Conservation (phyloP, 306 rosid species). For the Fagus crenata region DNA sequence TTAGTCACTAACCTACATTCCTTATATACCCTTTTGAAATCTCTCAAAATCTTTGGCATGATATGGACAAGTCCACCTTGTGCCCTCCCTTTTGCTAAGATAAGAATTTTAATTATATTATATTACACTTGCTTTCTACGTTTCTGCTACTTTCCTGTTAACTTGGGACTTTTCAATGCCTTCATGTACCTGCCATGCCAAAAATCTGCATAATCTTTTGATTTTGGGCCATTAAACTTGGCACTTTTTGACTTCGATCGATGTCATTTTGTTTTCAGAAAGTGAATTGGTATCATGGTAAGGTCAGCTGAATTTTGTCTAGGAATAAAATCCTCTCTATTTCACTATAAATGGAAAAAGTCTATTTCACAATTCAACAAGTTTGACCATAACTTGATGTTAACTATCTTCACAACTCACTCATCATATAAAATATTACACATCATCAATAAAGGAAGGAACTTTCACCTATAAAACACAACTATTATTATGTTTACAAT, state of each 20-base stretch:
- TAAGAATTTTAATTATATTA: neutral
- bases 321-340: too few relatives aligned
- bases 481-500: too few relatives aligned
- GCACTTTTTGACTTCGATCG: neutral
- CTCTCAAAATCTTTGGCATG: conserved; percentile 7
- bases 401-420: too few relatives aligned
- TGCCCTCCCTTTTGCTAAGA: neutral
- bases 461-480: too few relatives aligned
- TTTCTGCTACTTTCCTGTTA: neutral
- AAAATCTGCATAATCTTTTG: neutral
- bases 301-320: neutral
- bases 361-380: neutral
- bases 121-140: neutral
- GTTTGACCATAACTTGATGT: neutral
- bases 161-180: neutral
- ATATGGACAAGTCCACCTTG: neutral
- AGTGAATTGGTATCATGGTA: too few relatives aligned
- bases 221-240: conserved; percentile 3
- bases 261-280: too few relatives aligned
- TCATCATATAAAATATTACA: too few relatives aligned
- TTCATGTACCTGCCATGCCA: neutral
- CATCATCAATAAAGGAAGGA: too few relatives aligned
- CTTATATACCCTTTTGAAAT: neutral
- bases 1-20: neutral
- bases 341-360: too few relatives aligned